Base-by-base conservation (phyloP, 495 filamentous ascomycete genomes). In the Achaetomiella virescens region DNA sequence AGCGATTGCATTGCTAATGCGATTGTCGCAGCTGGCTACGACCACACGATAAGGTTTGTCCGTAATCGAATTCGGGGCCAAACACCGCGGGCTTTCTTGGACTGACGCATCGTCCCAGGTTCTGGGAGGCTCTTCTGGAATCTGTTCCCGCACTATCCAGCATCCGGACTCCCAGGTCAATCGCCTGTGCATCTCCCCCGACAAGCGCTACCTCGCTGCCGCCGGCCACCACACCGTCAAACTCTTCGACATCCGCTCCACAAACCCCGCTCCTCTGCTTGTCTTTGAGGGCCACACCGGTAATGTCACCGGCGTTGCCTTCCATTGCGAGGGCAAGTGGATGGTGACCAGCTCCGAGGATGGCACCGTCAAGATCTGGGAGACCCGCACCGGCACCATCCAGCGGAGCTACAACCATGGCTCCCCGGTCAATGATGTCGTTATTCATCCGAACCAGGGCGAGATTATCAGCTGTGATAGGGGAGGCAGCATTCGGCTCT, bases 261-360 rank as follows among this genome's bases (percentile, higher is more conserved):
- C 90, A 7, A 97, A 97, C 62, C 90, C 93, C 2, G 91, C 90
- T 53, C 89, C 92, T 0, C 80, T 97, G 4, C 83, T 96, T 59
- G 87, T 86, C 36, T 97, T 98, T 65, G 91, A 97, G 56, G 93
- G 93, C 46, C 93, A 98, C 69, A 95, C 90, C 15, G 87, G 84
- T 60, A 98, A 98, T 61, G 83, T 98, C 67, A 98, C 93, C 0
- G 93, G 95, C 4, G 86, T 98, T 24, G 93, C 91, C 22, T 98
- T 97, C 66, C 93, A 98, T 70, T 96, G 91, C 64, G 93, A 98
- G 68, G 91, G 91, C 11, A 97, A 97, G 72, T 98, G 93, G 93
- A 97, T 98, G 91, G 92, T 97, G n/a, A 98, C 93, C 4, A 93
- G 89, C 71, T 95, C 89, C 36, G 93, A 98, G 68, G 93, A 98